Base-by-base conservation (phyloP, 2,329 filamentous ascomycete species). In the Laburnicola sp. region DNA sequence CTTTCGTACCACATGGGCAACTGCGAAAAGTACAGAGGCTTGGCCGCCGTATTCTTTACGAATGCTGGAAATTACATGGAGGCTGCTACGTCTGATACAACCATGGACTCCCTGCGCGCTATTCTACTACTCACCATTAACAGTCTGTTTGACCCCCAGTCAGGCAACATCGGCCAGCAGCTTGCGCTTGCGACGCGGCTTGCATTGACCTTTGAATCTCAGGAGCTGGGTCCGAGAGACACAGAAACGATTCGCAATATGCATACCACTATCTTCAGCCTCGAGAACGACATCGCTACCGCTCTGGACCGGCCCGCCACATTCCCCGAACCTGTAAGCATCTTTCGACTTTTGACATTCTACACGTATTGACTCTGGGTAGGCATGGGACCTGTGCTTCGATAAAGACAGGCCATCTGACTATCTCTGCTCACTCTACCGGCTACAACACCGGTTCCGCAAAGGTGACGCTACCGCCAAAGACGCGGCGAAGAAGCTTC, bases 131-230 rank as follows among this genome's bases (percentile, higher is more conserved):
- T 73, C 23, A 64, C 68, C 25, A 66, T 73, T 30, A 68, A 72
- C 46, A 69, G 67, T 48, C 57, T 66, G 5, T 72, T 73, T 35
- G 68, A 73, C 28, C 70, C 70, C 8, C 64, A 66, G 21, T 56
- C 57, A 4, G 70, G 70, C 2, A 72, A 73, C 27, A 63, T 69
- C 28, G 68, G 70, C 6, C 70, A 73, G 46, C 70, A 73, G 32
- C 54, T 72, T 30, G 70, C 69, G 7, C 66, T 72, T 39, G 68
- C 70, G 3, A 58, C 65, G 6, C 62, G 70, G n/a, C 58, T 73
- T 11, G 65, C 65, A 5, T 62, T 71, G 32, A 59, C 65, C 23
- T 57, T 72, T 1, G 64, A 70, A 46, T 23, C 57, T 35, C 65
- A 68, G 23, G 68, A 66, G n/a, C 47, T 64, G 21, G 54, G 51